Conservation (phyloP, 768 basidiomycete genomes). For the Russula lepida region DNA sequence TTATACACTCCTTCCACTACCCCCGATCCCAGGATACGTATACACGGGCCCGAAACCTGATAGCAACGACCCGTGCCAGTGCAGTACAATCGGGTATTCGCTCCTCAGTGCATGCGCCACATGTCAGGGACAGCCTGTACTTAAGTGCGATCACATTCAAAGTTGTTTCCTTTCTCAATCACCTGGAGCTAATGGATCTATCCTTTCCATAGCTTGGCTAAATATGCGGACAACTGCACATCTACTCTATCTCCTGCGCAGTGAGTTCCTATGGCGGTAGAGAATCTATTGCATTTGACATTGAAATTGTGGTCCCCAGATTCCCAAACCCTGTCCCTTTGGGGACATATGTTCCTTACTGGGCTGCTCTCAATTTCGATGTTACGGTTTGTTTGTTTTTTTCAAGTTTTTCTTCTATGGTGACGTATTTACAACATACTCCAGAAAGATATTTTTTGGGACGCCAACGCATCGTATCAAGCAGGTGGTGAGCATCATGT, state of each 20-base stretch:
- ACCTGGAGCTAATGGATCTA: not conserved
- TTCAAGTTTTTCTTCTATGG: not conserved
- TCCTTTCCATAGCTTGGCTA: not conserved
- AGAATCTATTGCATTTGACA: not conserved
- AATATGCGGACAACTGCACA: conserved; percentile 1
- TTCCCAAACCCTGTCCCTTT: conserved; percentile 7
- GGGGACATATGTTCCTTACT: not conserved
- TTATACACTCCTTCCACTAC: not conserved
- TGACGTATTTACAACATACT: not conserved
- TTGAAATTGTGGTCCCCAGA: not conserved
- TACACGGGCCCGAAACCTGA: not conserved
- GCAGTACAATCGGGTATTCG: not conserved
- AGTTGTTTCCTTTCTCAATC: not conserved
- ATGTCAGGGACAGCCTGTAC: not conserved
- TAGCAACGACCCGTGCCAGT: not conserved
- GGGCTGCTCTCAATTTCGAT: not conserved
- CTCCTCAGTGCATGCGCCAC: not conserved
- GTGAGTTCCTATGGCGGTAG: not conserved
- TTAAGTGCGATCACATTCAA: not conserved
- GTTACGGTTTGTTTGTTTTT: conserved; percentile 2
- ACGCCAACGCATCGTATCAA: not conserved
- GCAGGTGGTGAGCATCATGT: not conserved
- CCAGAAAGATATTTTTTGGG: not conserved
- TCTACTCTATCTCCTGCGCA: not conserved
- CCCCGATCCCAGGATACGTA: not conserved